Conservation (phyloP, 140 eudicot species). For the Anethum foeniculum region DNA sequence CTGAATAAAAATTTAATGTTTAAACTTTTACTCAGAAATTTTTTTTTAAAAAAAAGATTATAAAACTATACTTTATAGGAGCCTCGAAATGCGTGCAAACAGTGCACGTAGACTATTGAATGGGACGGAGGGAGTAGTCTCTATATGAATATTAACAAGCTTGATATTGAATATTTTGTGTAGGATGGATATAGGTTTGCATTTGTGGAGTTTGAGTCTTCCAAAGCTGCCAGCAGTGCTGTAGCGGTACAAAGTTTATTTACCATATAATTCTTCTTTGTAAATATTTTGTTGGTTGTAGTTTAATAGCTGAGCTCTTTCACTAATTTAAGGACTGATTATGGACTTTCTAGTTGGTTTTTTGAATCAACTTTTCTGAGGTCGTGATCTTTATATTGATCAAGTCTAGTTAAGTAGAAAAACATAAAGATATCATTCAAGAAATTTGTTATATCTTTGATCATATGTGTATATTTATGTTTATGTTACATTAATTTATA, state of each 20-base stretch:
- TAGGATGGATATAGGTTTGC: conserved; percentile 13
- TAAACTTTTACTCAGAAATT: no score
- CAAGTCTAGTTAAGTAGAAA: background rate
- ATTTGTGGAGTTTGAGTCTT: conserved; percentile 7
- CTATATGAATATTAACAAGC: background rate
- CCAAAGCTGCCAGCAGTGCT: conserved; percentile 1
- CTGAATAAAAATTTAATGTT: no score
- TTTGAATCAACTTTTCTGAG: background rate
- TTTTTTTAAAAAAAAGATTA: no score
- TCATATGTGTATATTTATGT: background rate
- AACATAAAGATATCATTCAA: background rate
- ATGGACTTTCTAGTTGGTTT: background rate
- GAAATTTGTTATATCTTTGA: background rate
- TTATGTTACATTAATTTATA: background rate
- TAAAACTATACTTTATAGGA: no score
- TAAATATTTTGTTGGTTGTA: background rate
- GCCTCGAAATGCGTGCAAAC: no score
- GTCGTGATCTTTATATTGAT: background rate
- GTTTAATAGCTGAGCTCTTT: background rate
- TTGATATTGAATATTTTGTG: background rate
- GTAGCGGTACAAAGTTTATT: conserved; percentile 5
- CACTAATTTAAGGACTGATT: background rate
- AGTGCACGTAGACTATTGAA: no score
- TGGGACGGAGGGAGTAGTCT: no score
- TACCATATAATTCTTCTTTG: background rate